Base-by-base conservation (phyloP, 129 eudicot species). In the Arctium lappa region DNA sequence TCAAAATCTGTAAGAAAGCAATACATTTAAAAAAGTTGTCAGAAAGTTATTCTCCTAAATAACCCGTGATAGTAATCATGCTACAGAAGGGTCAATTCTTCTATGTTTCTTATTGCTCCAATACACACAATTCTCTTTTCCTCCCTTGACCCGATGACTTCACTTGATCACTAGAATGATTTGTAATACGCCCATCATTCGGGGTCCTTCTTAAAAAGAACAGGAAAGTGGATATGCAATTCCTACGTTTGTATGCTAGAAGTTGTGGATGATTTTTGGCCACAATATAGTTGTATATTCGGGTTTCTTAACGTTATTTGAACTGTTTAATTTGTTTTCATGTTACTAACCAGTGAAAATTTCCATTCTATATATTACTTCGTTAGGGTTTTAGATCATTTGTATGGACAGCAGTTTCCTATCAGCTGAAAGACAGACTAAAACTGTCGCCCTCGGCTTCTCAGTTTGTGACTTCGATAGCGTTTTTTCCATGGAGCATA, bases 371-470 rank as follows among this genome's bases (percentile, higher is more conserved):
- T 75, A 31, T 73, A 15, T 2, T 50, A 60, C 56, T 33, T 78
- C 32, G 22, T 60, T 87, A 95, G 99, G 99, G 99, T 37, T 95
- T 95, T 87, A 91, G 97, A 82, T 95, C 99, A 13, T 95, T 95
- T 80, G 99, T 95, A 38, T 95, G 97, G 99, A 93, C 99, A 53
- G 99, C 99, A 12, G 94, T 95, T 88, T 92, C 97, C 8, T 95
- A 92, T 84, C 97, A 89, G 89, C 89, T 95, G 81, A 95, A 95
- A 89, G 99, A 95, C 87, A 80, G 89, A 80, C 93, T 95, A 31
- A 86, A 93, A 80, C 81, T 92, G 73, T 89, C 99, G 6, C 99
- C 99, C 69, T 95, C 99, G 46, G 97, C 97, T 48, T 95, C 99
- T n/a, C 99, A 95, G 80, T 95, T 95, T 80, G 99, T 91, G 83